Evolutionary conservation across 257 asterid genomes (phyloP), one percentile per base, ranked within the genome.

Genomic region (Gentiana straminea): DNA sequence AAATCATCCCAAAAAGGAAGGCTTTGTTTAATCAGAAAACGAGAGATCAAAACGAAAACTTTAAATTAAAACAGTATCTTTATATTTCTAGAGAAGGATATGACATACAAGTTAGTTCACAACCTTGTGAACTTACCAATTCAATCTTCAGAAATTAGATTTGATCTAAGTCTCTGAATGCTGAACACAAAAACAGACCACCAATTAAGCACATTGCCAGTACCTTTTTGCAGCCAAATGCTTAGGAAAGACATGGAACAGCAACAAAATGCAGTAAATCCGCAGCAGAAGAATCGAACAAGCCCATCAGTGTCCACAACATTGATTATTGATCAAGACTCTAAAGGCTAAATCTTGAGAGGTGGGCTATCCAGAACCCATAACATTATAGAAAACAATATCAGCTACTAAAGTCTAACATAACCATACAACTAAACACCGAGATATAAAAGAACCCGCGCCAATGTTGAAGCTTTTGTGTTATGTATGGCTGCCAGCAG

Each of bases 401-500:
- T 49, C 39, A 39, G 64, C 66, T 48, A 55, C 64, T 44, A 63
- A 24, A 55, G 36, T 69, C 75, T 76, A 24, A 73, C 78, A 64
- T 70, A 70, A 64, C n/a, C 65, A 70, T 65, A 70, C 51, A 64
- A 53, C 79, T 64, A 78, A 68, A 72, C 73, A 72, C 63, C 68
- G 63, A 33, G 54, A 51, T 9, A 58, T 48, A 50, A 62, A 63
- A 54, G 66, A 63, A 51, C 44, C 62, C 49, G 52, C 32, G 53
- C 34, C 41, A 59, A 51, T 56, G 78, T 65, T 67, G 24, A 51
- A 69, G 51, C 69, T 5, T 10, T 67, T 69, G 58, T 57, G 62
- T 62, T 60, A 63, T 49, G 75, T 70, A 69, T 67, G 6, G 61
- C 55, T 44, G 62, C 61, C 59, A 57, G 64, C 58, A 55, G 24